Evolutionary conservation across 1,139 yeast genomes (phyloP).

Genomic region (Ogataea hybrid): DNA sequence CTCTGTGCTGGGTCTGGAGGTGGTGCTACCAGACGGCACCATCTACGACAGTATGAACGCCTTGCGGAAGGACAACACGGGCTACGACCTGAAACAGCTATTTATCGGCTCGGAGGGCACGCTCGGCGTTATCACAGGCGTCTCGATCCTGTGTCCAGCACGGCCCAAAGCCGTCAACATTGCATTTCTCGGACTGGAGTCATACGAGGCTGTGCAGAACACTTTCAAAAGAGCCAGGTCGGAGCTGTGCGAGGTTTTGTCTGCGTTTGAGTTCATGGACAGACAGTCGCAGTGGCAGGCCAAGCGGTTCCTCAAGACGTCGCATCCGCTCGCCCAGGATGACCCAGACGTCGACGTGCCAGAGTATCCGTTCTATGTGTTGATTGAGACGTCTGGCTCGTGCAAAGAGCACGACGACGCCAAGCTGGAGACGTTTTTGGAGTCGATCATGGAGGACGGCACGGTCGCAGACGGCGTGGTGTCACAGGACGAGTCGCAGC

Average conservation of each 20-base stretch:
- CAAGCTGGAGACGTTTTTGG: slow-evolving; percentile 77
- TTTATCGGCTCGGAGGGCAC: slow-evolving; percentile 96
- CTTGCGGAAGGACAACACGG: slow-evolving; percentile 90
- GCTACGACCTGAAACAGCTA: slow-evolving; percentile 87
- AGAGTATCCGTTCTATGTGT: slow-evolving; percentile 78
- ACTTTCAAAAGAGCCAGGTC: slow-evolving; percentile 77
- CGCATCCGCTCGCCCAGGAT: slow-evolving; percentile 68
- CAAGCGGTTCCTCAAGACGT: slow-evolving; percentile 43
- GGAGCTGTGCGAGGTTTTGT: slow-evolving; percentile 80
- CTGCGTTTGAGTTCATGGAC: slow-evolving; percentile 97
- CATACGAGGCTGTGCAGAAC: slow-evolving; percentile 78
- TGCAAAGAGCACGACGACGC: slow-evolving; percentile 82
- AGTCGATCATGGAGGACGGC: slow-evolving; percentile 79
- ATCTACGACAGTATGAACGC: slow-evolving; percentile 77
- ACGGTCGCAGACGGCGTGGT: slow-evolving; percentile 87
- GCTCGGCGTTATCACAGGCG: slow-evolving; percentile 85
- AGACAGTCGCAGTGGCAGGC: slow-evolving; percentile 67
- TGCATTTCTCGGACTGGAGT: slow-evolving; percentile 80
- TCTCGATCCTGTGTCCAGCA: slow-evolving; percentile 88
- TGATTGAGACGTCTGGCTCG: slow-evolving; percentile 94
- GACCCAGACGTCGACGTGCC: slow-evolving; percentile 39
- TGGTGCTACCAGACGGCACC: slow-evolving; percentile 87
- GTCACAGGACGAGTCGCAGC: slow-evolving; percentile 92
- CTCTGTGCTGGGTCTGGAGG: slow-evolving; percentile 86
- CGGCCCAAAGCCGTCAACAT: slow-evolving; percentile 86